Conservation (phyloP, 805 yeast species). For the Yarrowia deformans region DNA sequence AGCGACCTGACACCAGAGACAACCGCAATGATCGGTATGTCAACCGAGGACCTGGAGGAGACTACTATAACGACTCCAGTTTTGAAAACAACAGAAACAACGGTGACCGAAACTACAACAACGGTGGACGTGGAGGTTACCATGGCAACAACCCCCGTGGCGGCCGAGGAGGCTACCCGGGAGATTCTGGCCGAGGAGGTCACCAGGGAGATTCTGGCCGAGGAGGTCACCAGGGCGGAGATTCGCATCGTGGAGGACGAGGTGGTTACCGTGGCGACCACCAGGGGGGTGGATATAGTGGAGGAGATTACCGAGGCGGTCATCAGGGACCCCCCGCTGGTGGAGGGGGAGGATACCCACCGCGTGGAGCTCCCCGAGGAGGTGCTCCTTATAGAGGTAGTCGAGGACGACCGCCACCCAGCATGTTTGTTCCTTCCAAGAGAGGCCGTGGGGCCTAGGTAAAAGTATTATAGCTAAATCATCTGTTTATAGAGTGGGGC, state of each 20-base stretch:
- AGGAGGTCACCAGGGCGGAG: neutral
- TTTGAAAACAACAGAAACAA: conserved; percentile 5
- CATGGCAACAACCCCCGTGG: neutral
- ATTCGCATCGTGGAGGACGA: neutral
- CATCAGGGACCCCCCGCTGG: neutral
- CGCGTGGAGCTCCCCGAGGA: conserved; percentile 11
- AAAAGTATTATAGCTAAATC: no score
- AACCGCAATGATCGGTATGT: neutral
- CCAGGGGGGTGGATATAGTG: neutral
- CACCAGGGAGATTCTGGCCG: neutral
- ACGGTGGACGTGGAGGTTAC: conserved; percentile 4
- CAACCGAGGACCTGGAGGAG: neutral
- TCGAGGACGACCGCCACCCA: conserved; percentile 12
- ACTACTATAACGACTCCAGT: conserved; percentile 4
- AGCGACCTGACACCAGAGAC: conserved; percentile 12
- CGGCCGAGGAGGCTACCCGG: neutral
- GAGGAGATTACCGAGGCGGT: conserved; percentile 1
- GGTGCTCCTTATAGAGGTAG: conserved; percentile 18
- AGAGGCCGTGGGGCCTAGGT: neutral
- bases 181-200: neutral
- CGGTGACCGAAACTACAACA: neutral
- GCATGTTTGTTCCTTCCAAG: conserved; percentile 24
- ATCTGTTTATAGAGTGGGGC: no score
- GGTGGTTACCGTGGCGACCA: conserved; percentile 13
- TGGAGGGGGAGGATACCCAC: conserved; percentile 6